Percentiles rank a stretch among this genome's conserved stretches.
These are phyloP conservation scores for Pascua sp. DNA, from an alignment of 1,284 basidiomycete genomes.

Conservation along the genomic window DNA sequence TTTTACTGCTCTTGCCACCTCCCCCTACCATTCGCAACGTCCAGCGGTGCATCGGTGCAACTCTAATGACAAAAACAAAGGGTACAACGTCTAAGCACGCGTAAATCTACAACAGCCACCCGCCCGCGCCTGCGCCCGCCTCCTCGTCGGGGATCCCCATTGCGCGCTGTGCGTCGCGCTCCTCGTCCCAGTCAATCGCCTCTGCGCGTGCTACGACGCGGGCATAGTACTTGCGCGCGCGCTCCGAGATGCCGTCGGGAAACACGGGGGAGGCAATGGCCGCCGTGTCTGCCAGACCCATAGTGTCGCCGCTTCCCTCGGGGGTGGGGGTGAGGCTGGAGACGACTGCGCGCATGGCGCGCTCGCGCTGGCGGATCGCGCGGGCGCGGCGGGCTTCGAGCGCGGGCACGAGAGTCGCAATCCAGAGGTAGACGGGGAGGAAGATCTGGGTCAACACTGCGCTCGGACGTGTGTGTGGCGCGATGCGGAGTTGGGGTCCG, in stretches of 20 bases:
- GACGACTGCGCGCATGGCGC: conserved; percentile 36
- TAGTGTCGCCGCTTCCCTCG: neutral
- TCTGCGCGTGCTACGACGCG: conserved; percentile 33
- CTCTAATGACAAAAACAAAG: too few species aligned
- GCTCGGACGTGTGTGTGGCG: conserved; percentile 4
- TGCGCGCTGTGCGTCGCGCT: conserved; percentile 41
- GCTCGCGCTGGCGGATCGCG: conserved; percentile 36
- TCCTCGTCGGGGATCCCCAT: conserved; percentile 38
- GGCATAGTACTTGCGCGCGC: conserved; percentile 35
- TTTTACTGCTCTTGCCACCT: too few species aligned
- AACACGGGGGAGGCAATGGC: conserved; percentile 4
- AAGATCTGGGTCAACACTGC: conserved; percentile 30
- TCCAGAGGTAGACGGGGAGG: conserved; percentile 40
- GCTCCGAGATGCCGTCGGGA: conserved; percentile 27
- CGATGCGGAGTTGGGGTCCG: conserved; percentile 4
- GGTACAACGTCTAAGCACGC: neutral
- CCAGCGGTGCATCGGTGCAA: too few species aligned
- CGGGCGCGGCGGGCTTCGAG: conserved; percentile 35
- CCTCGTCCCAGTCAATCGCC: conserved; percentile 48
- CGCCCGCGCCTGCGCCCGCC: conserved; percentile 12
- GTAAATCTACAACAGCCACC: conserved; percentile 8
- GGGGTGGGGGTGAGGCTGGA: conserved; percentile 17
- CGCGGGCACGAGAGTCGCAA: conserved; percentile 41
- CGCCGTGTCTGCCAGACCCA: too few species aligned
- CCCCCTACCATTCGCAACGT: too few species aligned